Percentiles rank a stretch among this genome's conserved stretches.
phyloP scores from a whole-genome alignment of 495 filamentous ascomycete genomes.

The Staphylotrichum longicolle region DNA sequence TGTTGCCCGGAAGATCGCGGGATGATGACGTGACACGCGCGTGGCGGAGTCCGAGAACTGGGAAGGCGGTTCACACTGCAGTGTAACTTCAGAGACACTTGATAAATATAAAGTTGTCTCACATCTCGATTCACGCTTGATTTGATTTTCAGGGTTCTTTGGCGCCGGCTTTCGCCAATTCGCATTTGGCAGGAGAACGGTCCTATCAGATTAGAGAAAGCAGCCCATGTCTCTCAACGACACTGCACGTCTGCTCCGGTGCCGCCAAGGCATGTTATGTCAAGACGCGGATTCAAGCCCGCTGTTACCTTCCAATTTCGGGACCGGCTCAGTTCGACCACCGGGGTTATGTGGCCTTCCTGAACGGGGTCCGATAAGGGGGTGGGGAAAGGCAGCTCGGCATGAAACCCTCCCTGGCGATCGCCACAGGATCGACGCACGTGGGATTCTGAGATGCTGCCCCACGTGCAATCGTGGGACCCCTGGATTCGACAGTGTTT shows the following conservation, averaged over 20 bases:
- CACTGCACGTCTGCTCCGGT: not conserved
- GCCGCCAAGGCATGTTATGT: not conserved
- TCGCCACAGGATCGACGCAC: conserved; percentile 6
- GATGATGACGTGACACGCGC: conserved; percentile 2
- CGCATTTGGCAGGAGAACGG: not conserved
- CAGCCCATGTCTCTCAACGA: not conserved
- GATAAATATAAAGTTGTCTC: conserved; percentile 2
- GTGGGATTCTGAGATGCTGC: not conserved
- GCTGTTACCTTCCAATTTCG: conserved; percentile 11
- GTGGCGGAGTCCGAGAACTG: not conserved
- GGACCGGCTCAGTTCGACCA: not conserved
- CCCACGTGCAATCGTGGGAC: conserved; percentile 1
- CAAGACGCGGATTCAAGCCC: not conserved
- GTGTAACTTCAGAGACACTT: conserved; percentile 2
- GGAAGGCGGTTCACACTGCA: not conserved
- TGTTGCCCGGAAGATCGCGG: not conserved
- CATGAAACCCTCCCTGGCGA: not conserved
- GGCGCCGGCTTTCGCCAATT: not conserved
- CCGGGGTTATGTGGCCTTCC: not conserved
- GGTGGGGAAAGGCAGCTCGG: not conserved
- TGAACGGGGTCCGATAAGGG: not conserved
- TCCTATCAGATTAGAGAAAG: not conserved
- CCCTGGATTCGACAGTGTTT: not conserved
- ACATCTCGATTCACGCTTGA: not conserved
- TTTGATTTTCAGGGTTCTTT: not conserved